phyloP scores from a whole-genome alignment of 306 rosid species.

The Carpinus fangiana region DNA sequence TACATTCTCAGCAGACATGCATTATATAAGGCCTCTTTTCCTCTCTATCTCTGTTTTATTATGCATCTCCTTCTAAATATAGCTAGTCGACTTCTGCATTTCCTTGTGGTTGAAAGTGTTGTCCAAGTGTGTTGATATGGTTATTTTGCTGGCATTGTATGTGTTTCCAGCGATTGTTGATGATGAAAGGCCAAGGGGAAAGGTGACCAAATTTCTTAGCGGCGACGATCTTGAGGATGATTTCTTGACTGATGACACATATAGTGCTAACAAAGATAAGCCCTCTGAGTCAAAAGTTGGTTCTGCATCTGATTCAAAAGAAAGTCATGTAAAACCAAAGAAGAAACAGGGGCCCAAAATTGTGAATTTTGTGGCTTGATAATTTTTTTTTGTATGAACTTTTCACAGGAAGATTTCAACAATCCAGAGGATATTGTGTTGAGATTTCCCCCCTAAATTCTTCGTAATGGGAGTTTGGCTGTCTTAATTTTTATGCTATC shows the following conservation, averaged over 20 bases:
- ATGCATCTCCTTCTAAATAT: neutral
- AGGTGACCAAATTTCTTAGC: constrained; percentile 57
- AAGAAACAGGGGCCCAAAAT: constrained; percentile 71
- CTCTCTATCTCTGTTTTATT: neutral
- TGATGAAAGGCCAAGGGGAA: constrained; percentile 46
- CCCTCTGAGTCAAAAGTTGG: constrained; percentile 33
- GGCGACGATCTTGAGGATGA: constrained; percentile 94
- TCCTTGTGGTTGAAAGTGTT: neutral
- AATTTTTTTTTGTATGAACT: neutral
- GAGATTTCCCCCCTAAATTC: neutral
- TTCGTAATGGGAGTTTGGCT: neutral
- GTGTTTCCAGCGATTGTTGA: constrained; percentile 43
- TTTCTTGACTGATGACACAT: constrained; percentile 47
- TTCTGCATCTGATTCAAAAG: constrained; percentile 22
- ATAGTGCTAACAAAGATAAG: constrained; percentile 34
- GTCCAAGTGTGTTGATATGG: constrained; percentile 11
- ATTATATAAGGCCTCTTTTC: neutral
- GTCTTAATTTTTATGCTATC: neutral
- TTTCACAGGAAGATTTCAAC: constrained; percentile 14
- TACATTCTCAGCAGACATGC: neutral
- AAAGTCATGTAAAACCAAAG: constrained; percentile 42
- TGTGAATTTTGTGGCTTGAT: constrained; percentile 60
- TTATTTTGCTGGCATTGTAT: constrained; percentile 13
- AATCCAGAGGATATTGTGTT: neutral
- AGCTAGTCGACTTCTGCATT: neutral